Evolutionary conservation across 768 basidiomycete genomes (phyloP), one percentile per base, ranked within the genome.

Genomic region (Podaxis rugospora): DNA sequence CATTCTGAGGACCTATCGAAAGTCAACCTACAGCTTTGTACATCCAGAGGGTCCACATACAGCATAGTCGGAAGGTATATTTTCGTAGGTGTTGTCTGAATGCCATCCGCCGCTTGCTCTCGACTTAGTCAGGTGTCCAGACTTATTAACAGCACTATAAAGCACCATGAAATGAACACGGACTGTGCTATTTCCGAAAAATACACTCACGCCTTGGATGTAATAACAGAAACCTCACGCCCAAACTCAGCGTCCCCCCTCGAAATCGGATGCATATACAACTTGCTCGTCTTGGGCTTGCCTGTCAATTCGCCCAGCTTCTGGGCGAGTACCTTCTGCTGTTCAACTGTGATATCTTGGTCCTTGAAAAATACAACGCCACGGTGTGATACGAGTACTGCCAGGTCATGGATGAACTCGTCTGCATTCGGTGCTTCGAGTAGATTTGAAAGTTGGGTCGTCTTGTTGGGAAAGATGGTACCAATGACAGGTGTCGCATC

Each of bases 351-450:
- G 57, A 87, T 66, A 63, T 80, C 76, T 68, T 86, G 84, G n/a
- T 78, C 72, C 10, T 79, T 77, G 77, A 88, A 84, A 73, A 88
- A 87, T 6, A 86, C 84, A 52, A 87, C 86, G 2, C 85, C 84
- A 37, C 86, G 82, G 57, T 80, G 81, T 35, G 77, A 78, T 32
- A 80, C 75, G 46, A 84, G 75, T 3, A 75, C 75, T 0, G 84
- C 83, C 4, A 87, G 78, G 65, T 85, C 84, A 23, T 74, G 74
- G 63, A 86, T 70, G 52, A 83, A 71, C 61, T 78, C 78, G 64
- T 84, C 83, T 5, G 79, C 69, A 65, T 84, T 77, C 2, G 72
- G 69, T 1, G 78, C 77, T 0, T 68, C 64, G 18, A 86, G 76
- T 4, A 85, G 65, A 10, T 72, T 64, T 3, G 77, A 75, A 9